These are phyloP conservation scores for Lasiosphaeriaceae sp. DNA, from an alignment of 495 filamentous ascomycete species.

Conservation along the genomic window DNA sequence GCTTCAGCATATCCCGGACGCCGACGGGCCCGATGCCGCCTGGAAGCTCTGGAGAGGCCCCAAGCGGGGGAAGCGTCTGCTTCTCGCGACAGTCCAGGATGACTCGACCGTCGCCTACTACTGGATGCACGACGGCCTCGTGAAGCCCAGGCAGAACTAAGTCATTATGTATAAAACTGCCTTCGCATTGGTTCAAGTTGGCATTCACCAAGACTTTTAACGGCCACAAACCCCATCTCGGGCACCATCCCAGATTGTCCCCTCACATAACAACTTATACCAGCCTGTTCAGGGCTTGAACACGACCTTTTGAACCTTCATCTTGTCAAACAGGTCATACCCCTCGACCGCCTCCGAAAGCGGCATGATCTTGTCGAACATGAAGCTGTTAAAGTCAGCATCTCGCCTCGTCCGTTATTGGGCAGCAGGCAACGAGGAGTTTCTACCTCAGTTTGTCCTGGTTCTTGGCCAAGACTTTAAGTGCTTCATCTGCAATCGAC, in stretches of 20 bases:
- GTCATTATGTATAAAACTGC: not conserved
- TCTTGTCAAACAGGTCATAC: slow-evolving; percentile 87
- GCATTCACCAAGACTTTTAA: not conserved
- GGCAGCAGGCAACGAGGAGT: not conserved
- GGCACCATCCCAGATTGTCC: no score
- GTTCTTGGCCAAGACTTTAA: slow-evolving; percentile 75
- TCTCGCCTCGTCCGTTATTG: not conserved
- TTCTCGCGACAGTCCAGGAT: slow-evolving; percentile 78
- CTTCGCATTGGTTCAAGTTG: no score
- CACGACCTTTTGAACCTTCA: slow-evolving; percentile 87
- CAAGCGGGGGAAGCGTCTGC: slow-evolving; percentile 61
- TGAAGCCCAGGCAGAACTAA: slow-evolving; percentile 94
- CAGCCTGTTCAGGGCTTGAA: slow-evolving; percentile 38
- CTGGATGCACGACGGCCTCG: slow-evolving; percentile 88
- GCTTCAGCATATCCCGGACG: slow-evolving; percentile 1
- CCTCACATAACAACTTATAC: no score
- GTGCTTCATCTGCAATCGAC: slow-evolving; percentile 73
- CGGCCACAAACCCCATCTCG: no score
- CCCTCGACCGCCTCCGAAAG: slow-evolving; percentile 78
- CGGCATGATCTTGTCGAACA: slow-evolving; percentile 92
- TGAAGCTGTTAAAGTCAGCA: slow-evolving; percentile 59
- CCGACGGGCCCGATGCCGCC: slow-evolving; percentile 22
- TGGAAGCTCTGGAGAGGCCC: slow-evolving; percentile 38
- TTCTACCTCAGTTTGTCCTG: slow-evolving; percentile 72
- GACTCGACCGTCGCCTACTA: slow-evolving; percentile 97